Evolutionary conservation across 2,329 filamentous ascomycete species (phyloP).

Genomic region (Xylogone sp.): DNA sequence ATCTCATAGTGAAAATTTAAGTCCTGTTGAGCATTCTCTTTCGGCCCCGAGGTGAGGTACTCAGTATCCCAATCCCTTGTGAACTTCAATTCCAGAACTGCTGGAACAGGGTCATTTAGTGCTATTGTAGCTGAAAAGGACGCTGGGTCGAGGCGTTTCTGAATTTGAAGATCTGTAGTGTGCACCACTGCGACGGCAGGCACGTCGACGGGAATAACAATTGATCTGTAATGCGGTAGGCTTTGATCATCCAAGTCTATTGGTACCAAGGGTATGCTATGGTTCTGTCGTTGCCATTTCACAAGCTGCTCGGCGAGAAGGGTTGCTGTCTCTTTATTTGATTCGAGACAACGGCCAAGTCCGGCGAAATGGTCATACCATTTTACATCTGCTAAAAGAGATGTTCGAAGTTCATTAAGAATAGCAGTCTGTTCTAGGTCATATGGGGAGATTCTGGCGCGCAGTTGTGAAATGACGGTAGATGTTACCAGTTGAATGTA

Average conservation of each 20-base stretch:
- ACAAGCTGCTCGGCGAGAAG: conserved; percentile 20
- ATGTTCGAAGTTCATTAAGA: conserved; percentile 47
- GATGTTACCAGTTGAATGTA: conserved; percentile 45
- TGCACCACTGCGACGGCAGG: conserved; percentile 80
- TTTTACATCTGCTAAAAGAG: conserved; percentile 39
- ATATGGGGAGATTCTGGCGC: conserved; percentile 39
- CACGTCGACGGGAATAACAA: conserved; percentile 86
- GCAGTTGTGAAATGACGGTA: conserved; percentile 41
- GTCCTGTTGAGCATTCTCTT: conserved; percentile 33
- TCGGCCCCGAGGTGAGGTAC: conserved; percentile 1
- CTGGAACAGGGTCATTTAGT: conserved; percentile 61
- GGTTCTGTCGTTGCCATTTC: conserved; percentile 19
- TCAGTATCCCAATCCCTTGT: conserved; percentile 58
- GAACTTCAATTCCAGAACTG: conserved; percentile 59
- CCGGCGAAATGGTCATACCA: conserved; percentile 50
- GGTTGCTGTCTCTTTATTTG: conserved; percentile 21
- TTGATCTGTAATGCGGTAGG: conserved; percentile 51
- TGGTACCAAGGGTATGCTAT: conserved; percentile 18
- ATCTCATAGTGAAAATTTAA: conserved; percentile 84
- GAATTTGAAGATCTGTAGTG: conserved; percentile 59
- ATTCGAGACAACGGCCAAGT: conserved; percentile 34
- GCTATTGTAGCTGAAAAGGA: conserved; percentile 29
- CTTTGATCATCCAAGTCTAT: conserved; percentile 17
- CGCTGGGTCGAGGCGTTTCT: conserved; percentile 39
- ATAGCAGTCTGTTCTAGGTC: conserved; percentile 56